phyloP scores from a whole-genome alignment of 495 filamentous ascomycete genomes.

The Neurospora sp. region DNA sequence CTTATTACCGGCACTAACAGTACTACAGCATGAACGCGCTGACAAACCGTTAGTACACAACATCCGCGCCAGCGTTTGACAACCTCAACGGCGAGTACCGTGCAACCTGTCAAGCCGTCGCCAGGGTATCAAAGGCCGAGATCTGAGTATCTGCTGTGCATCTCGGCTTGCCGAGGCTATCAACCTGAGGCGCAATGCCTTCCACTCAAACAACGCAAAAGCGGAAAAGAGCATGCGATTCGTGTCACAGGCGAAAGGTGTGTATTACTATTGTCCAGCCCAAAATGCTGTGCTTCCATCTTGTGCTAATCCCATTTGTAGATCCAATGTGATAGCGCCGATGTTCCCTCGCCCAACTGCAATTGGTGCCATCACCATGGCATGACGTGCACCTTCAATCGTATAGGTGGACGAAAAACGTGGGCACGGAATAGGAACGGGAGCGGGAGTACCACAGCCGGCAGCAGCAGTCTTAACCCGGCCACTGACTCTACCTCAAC shows the following conservation, averaged over 20 bases:
- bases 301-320: constrained; percentile 7
- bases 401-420: constrained; percentile 27
- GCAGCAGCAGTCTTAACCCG: too few species aligned
- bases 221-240: constrained; percentile 36
- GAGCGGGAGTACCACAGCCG: constrained; percentile 11
- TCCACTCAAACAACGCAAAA: background rate
- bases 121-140: background rate
- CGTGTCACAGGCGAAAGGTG: constrained; percentile 41
- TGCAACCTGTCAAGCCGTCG: too few species aligned
- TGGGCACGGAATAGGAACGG: constrained; percentile 13
- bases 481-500: background rate
- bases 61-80: background rate
- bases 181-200: background rate
- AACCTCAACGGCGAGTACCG: background rate
- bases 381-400: constrained; percentile 38
- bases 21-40: background rate
- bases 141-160: background rate
- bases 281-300: background rate
- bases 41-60: background rate
- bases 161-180: background rate
- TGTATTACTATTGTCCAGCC: too few species aligned
- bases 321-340: constrained; percentile 43
- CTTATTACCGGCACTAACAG: background rate
- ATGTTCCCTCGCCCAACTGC: constrained; percentile 25
- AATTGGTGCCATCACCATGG: constrained; percentile 47